Conservation (phyloP, 148 eudicot genomes). For the Pharnaceum exiguum region DNA sequence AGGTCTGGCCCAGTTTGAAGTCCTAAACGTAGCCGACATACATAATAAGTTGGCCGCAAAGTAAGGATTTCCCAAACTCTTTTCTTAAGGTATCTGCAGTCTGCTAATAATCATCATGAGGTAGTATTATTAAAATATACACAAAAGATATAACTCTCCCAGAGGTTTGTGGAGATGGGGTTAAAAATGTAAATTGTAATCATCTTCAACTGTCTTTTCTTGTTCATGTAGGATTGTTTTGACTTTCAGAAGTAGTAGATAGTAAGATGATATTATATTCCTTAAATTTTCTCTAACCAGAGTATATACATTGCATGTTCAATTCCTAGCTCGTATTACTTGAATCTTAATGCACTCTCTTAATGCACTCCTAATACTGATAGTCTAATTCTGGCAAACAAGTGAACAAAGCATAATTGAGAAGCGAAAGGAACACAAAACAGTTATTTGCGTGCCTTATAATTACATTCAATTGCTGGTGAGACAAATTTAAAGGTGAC, state of each 20-base stretch:
- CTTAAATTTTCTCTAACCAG: neutral
- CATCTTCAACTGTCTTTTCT: no score
- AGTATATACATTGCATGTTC: slow-evolving; percentile 20
- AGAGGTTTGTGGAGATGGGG: slow-evolving; percentile 6
- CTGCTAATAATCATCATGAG: slow-evolving; percentile 14
- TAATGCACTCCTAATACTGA: no score
- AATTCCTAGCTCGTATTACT: neutral
- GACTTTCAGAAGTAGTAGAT: no score
- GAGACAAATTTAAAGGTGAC: slow-evolving; percentile 6
- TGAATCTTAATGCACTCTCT: no score
- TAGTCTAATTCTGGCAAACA: neutral
- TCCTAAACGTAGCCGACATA: slow-evolving; percentile 23
- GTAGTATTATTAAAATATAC: slow-evolving; percentile 6
- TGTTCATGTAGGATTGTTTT: no score
- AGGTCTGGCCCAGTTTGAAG: slow-evolving; percentile 5
- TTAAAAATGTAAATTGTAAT: slow-evolving; percentile 13
- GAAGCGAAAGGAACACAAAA: slow-evolving; percentile 1
- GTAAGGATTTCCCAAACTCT: slow-evolving; percentile 9
- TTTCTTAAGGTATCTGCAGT: slow-evolving; percentile 1
- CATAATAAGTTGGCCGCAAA: slow-evolving; percentile 19
- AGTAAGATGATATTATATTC: slow-evolving; percentile 8
- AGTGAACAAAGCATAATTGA: slow-evolving; percentile 1
- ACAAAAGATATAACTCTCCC: slow-evolving; percentile 5
- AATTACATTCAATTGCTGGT: slow-evolving; percentile 4
- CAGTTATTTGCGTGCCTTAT: neutral